Base-by-base conservation (phyloP, 768 basidiomycete species). In the Hygrophorus russula region DNA sequence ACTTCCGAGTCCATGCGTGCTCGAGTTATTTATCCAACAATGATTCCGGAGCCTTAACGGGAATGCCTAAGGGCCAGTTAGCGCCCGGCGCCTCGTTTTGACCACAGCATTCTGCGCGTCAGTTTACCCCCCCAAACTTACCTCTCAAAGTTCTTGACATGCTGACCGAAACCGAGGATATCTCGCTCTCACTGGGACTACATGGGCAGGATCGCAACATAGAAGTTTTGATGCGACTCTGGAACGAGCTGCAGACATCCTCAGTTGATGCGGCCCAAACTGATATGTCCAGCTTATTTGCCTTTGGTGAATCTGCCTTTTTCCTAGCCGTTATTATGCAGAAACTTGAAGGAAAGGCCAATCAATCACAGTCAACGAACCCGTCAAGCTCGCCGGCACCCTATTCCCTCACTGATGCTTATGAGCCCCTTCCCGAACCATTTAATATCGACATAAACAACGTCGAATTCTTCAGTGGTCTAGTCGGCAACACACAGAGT, bases 291-390 rank as follows among this genome's bases (percentile, higher is more conserved):
- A 70, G 72, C 49, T 43, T 73, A 1, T 36, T 71, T 13, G 63
- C 66, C 0, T 74, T 74, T 44, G 59, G 66, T 5, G 43, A 53
- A 15, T 53, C 48, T 12, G 58, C 63, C 4, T 55, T 59, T 39
- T 69, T 57, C 54, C 70, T 72, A 52, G 70, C 61, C 8, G 60
- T 69, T n/a, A 63, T 76, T 34, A 51, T 56, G 46, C 43, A 18
- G 4, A 6, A 18, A 32, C 27, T 6, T 18, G 30, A 35, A 33
- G 15, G 36, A 39, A 44, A 27, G 14, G 9, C 8, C 2, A 27
- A 20, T 7, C 35, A 24, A 14, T 31, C 17, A 44, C 31, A 19
- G 28, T 29, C 13, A 46, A 39, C 13, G 35, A 28, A 35, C 7
- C 18, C 30, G 14, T 33, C 30, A 30, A 39, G 19, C 4, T 24